Evolutionary conservation across 805 yeast genomes (phyloP), one percentile per base, ranked within the genome.

Genomic region (Barnettozyma pratensis): DNA sequence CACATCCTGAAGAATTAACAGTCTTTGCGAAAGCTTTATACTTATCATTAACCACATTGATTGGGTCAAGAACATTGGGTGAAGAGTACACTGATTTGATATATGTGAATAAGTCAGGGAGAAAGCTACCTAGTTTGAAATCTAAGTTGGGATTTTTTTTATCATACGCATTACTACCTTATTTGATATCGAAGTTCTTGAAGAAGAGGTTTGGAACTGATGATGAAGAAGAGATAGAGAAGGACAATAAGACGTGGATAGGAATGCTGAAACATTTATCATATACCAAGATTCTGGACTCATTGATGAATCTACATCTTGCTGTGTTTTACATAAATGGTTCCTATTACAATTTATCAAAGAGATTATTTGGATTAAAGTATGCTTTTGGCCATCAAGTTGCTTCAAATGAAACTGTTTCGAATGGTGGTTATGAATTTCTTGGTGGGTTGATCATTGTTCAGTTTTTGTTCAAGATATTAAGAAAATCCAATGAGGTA

Each of bases 1-100:
- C 76, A 4, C 76, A 83, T 56, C 77, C 85, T 2, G 75, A 78
- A 40, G 87, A 83, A 55, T 71, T 90, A 11, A 68, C 82, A 0
- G 74, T 80, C 0, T 61, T 72, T 2, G 78, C 85, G 8, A 81
- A 82, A 45, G 63, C 83, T 1, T 40, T 83, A 0, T 92, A 92
- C 61, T 70, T 88, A n/a, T 64, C 75, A 2, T 67, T 87, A 26
- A 92, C 97, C 0, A 91, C 97, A 0, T 67, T 85, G 11, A 50
- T 79, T 5, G 92, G 92, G 0, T 78, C 87, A 2, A 74, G 92
- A 46, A 92, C 98, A 0, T 68, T 94, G 29, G 99, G 99, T 1
- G 98, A 92, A 62, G 97, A 92, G 66, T 92, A 92, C 65, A 90
- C 90, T 11, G 96, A 92, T 64, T 67, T 88, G 47, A 66, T 80